Evolutionary conservation across 2,329 filamentous ascomycete genomes (phyloP), one percentile per base, ranked within the genome.

Genomic region (Sporothrix brunneoviolacea): DNA sequence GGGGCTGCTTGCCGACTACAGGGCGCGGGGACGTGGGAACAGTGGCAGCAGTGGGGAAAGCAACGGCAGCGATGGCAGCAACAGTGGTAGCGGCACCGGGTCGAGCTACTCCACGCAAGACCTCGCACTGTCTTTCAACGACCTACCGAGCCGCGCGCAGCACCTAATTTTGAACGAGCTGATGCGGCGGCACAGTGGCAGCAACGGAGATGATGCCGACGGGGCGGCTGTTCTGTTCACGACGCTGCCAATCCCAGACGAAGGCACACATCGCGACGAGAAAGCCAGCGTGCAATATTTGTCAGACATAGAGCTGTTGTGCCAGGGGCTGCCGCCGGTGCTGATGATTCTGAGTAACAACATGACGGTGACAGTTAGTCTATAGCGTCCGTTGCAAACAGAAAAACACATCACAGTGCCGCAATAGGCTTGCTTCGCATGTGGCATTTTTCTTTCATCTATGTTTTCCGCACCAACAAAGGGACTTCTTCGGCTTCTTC

Each of bases 121-220:
- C 3, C 67, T 88, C 4, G 78, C 88, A 0, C 71, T 94, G 2
- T 88, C 83, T 2, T 95, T 95, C 71, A 94, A 95, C 59, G 88
- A 94, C 61, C 71, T 95, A 4, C 88, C 89, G 0, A 88, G 85
- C 59, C 81, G 88, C 15, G 88, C 88, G 2, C 89, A 94, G 64
- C 88, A 95, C 65, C 69, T 94, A 32, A 91, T 95, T 24, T 68
- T 95, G 15, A 95, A 95, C 63, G 88, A 95, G 64, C 70, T 94
- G 57, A 90, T 95, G 70, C 73, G 76, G 3, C 74, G 76, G 52
- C 72, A 88, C 54, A 88, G 84, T 57, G 65, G 65, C 35, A 75
- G 86, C 18, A 88, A 36, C 21, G 42, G 32, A 8, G 37, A 45
- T 15, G 32, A n/a, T 12, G 6, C 45, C 7, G 36, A 30, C 8